Conservation (phyloP, 2,329 filamentous ascomycete genomes). For the Phialophora tarda region DNA sequence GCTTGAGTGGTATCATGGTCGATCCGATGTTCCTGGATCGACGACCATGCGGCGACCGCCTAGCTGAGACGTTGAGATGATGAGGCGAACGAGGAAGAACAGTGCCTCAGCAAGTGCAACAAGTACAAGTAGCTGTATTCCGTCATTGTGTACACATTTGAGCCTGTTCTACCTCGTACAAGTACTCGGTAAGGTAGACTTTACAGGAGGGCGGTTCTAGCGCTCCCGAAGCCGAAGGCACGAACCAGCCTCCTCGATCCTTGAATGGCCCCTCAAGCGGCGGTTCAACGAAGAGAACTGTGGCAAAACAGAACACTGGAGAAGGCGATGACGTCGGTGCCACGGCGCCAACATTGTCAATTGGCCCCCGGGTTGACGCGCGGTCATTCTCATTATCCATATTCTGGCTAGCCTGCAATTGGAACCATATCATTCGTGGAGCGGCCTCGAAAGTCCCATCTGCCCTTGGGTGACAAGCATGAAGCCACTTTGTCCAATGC, state of each 20-base stretch:
- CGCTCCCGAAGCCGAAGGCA: not conserved
- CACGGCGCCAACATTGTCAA: not conserved
- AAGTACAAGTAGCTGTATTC: not conserved
- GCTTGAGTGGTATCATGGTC: not conserved
- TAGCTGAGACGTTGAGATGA: not conserved
- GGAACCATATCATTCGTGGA: not conserved
- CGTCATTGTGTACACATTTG: not conserved
- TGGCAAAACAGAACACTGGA: not conserved
- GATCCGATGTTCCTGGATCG: not conserved
- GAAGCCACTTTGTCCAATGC: not conserved
- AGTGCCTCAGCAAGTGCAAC: not conserved
- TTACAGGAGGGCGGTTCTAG: not conserved
- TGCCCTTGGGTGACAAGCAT: not conserved
- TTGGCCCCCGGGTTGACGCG: not conserved
- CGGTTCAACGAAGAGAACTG: not conserved
- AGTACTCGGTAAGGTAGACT: no score
- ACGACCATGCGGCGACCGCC: not conserved
- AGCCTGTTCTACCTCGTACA: not conserved
- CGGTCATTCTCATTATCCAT: not conserved
- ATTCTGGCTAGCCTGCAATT: not conserved
- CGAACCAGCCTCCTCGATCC: constrained; percentile 1
- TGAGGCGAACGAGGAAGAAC: not conserved
- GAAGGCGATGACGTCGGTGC: not conserved
- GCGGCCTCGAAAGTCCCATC: not conserved
- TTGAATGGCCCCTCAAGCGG: not conserved